Conservation (phyloP, 2,329 filamentous ascomycete genomes). For the Metarhizium rileyi region DNA sequence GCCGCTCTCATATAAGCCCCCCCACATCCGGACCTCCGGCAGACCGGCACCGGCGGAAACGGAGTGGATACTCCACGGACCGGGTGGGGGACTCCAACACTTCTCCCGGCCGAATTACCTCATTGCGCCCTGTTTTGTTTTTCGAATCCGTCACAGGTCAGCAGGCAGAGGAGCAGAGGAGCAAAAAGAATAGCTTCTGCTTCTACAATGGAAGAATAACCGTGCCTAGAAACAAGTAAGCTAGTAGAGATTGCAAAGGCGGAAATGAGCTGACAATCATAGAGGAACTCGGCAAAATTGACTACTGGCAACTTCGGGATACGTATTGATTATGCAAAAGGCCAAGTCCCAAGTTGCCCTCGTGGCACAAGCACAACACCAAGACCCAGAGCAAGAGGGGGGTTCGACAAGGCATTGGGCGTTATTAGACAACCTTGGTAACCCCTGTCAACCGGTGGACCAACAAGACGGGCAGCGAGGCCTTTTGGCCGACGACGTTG, state of each 20-base stretch:
- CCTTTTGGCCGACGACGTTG: slow-evolving; percentile 76
- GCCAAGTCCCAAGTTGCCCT: slow-evolving; percentile 23
- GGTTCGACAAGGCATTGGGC: slow-evolving; percentile 66
- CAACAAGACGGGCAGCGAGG: slow-evolving; percentile 70
- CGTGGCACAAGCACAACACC: slow-evolving; percentile 46
- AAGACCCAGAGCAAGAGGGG: slow-evolving; percentile 49
- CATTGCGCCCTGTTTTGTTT: neutral
- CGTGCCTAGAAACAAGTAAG: too few relatives aligned
- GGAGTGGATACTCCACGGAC: too few relatives aligned
- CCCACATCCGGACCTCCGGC: neutral
- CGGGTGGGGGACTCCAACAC: too few relatives aligned
- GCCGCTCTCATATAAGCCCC: too few relatives aligned
- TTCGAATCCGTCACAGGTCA: too few relatives aligned
- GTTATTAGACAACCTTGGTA: slow-evolving; percentile 41
- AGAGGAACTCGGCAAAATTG: too few relatives aligned
- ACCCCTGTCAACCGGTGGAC: slow-evolving; percentile 69
- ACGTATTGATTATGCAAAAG: slow-evolving; percentile 22
- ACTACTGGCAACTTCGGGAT: neutral
- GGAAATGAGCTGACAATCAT: too few relatives aligned
- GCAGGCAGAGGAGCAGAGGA: too few relatives aligned
- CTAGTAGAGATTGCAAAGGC: too few relatives aligned
- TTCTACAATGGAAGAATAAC: too few relatives aligned
- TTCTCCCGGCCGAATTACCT: neutral
- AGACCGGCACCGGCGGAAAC: neutral
- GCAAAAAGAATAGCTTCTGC: too few relatives aligned